phyloP scores from a whole-genome alignment of 1,139 yeast genomes.

The Zygosaccharomyces pseudobailii region DNA sequence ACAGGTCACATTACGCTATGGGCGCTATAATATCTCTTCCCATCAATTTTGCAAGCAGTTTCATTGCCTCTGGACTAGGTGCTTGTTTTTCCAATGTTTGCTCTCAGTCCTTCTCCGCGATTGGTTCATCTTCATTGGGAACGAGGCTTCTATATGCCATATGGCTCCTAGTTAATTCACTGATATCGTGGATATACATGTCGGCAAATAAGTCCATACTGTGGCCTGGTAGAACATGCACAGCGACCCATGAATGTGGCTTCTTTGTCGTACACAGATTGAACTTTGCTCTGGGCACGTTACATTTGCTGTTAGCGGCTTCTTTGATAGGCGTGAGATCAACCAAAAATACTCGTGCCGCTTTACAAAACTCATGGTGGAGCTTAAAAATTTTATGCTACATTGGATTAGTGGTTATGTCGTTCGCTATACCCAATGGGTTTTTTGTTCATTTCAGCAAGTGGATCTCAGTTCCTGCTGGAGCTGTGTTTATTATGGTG shows the following conservation, averaged over 20 bases:
- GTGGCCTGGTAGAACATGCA: constrained; percentile 73
- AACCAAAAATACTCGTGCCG: constrained; percentile 73
- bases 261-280: constrained; percentile 90
- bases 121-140: constrained; percentile 66
- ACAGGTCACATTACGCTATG: constrained; percentile 41
- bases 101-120: constrained; percentile 45
- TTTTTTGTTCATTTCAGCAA: constrained; percentile 91
- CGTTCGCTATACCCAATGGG: constrained; percentile 79
- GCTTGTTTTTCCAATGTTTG: constrained; percentile 76
- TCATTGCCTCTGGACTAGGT: constrained; percentile 77
- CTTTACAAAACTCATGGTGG: constrained; percentile 91
- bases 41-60: constrained; percentile 55
- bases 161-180: constrained; percentile 68
- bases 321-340: constrained; percentile 70
- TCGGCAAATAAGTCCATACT: constrained; percentile 76
- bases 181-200: constrained; percentile 80
- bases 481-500: constrained; percentile 79
- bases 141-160: constrained; percentile 82
- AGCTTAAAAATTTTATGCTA: constrained; percentile 64
- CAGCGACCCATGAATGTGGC: constrained; percentile 79
- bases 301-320: constrained; percentile 69
- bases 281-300: constrained; percentile 78
- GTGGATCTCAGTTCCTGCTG: constrained; percentile 77
- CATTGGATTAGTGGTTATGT: constrained; percentile 50
- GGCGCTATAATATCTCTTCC: constrained; percentile 79